Base-by-base conservation (phyloP, 2,329 filamentous ascomycete genomes). In the Colletotrichum neosansevieriae region DNA sequence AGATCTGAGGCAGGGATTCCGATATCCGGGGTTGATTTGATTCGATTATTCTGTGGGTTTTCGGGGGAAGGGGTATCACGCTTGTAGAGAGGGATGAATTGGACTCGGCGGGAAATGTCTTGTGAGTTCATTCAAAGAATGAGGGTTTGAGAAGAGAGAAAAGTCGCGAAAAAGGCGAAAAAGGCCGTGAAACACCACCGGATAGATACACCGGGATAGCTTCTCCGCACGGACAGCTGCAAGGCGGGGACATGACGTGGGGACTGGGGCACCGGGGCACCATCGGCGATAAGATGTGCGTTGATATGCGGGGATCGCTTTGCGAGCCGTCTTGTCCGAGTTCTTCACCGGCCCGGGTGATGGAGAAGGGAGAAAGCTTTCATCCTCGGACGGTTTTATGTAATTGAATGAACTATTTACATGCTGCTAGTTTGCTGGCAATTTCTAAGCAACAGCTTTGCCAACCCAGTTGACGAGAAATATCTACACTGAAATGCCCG, bases 281-380 rank as follows among this genome's bases (percentile, higher is more conserved):
- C 13, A 63, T 67, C 63, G 63, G 63, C 51, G 63, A 63, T 67
- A 67, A 67, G 63, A 15, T 15, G 15, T 29, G 34, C 19, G 19
- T 24, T 13, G 50, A 24, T 17, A 57, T 61, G 63, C 49, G 58
- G 63, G 63, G 47, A 51, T 21, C 21, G 21, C 21, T 21, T 4
- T 21, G 21, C 4, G 21, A 21, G 4, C 21, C 21, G 21, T 21
- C 21, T 21, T 21, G 21, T 21, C 4, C 4, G 21, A 21, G 21
- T 21, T 21, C 21, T 21, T 21, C 21, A 21, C 21, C 21, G 21
- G 21, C 2, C 21, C 21, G 21, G 21, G n/a, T 44, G 10, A 29
- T 17, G 21, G 38, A 12, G 21, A n/a, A 13, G 12, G 6, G 34
- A 21, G 21, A 21, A n/a, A n/a, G n/a, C n/a, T n/a, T 24, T 32